Conservation (phyloP, 2,329 filamentous ascomycete genomes). For the Phyllosticta citribraziliensis region DNA sequence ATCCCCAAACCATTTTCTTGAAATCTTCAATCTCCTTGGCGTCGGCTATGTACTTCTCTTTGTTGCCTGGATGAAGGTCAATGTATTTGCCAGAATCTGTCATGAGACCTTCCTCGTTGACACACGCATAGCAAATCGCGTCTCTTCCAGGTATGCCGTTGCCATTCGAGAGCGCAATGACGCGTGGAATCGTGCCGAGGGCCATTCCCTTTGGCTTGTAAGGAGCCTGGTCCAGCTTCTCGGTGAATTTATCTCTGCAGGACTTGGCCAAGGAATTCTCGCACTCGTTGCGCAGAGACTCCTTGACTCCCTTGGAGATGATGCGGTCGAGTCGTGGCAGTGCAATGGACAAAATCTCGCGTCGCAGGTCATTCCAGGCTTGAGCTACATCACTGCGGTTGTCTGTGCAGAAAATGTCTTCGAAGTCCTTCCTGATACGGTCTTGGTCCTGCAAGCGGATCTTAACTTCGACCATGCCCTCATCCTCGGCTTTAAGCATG, state of each 20-base stretch:
- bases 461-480: slow-evolving; percentile 80
- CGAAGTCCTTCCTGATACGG: slow-evolving; percentile 66
- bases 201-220: slow-evolving; percentile 92
- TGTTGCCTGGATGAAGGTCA: slow-evolving; percentile 59
- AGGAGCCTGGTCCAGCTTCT: slow-evolving; percentile 87
- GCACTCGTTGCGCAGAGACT: slow-evolving; percentile 85
- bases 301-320: slow-evolving; percentile 87
- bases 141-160: slow-evolving; percentile 65
- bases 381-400: slow-evolving; percentile 93
- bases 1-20: slow-evolving; percentile 66
- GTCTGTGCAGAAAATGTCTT: slow-evolving; percentile 81
- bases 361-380: slow-evolving; percentile 83
- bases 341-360: slow-evolving; percentile 73
- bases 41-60: slow-evolving; percentile 58
- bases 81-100: slow-evolving; percentile 80
- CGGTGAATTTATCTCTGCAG: slow-evolving; percentile 80
- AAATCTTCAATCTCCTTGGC: slow-evolving; percentile 59
- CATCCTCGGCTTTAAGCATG: slow-evolving; percentile 95
- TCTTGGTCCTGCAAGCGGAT: slow-evolving; percentile 67
- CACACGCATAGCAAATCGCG: slow-evolving; percentile 80
- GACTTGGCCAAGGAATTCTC: slow-evolving; percentile 84
- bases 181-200: slow-evolving; percentile 76
- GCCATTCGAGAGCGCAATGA: slow-evolving; percentile 80
- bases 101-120: slow-evolving; percentile 85
- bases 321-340: slow-evolving; percentile 72